These are phyloP conservation scores for Globisporangium solare DNA, from an alignment of 352 stramenopile species.

Conservation along the genomic window DNA sequence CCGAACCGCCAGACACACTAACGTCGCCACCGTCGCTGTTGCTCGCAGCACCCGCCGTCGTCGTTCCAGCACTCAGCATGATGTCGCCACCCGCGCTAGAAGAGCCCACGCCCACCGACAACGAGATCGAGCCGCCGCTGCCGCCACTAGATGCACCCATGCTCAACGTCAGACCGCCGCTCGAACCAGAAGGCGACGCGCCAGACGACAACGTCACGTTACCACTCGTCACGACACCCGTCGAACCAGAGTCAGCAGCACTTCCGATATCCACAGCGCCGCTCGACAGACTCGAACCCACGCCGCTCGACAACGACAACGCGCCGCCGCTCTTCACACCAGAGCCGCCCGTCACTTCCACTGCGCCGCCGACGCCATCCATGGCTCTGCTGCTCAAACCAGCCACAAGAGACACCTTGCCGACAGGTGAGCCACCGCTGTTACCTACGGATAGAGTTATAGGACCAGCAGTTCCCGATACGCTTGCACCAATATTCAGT, in stretches of 20 bases:
- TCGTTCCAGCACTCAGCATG: too few relatives aligned
- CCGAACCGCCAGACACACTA: too few relatives aligned
- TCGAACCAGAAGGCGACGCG: constrained; percentile 16
- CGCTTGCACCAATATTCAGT: neutral
- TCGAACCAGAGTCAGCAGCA: neutral
- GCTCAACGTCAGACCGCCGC: constrained; percentile 21
- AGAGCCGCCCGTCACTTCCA: constrained; percentile 9
- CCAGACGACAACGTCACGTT: neutral
- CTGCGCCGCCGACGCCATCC: constrained; percentile 5
- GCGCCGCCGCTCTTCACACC: neutral
- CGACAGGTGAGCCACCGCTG: neutral
- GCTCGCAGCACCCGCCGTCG: too few relatives aligned
- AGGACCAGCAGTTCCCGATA: too few relatives aligned
- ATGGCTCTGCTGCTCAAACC: neutral
- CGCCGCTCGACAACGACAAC: constrained; percentile 1
- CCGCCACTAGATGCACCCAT: constrained; percentile 19
- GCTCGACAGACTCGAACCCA: neutral
- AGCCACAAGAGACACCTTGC: constrained; percentile 6
- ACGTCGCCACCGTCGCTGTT: too few relatives aligned
- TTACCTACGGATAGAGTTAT: neutral
- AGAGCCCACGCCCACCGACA: constrained; percentile 23
- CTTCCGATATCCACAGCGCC: neutral
- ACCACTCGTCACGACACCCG: constrained; percentile 5
- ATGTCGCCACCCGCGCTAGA: constrained; percentile 8
- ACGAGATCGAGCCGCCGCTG: constrained; percentile 23